phyloP scores from a whole-genome alignment of 2,329 filamentous ascomycete species.

The Thielaviopsis euricoi region DNA sequence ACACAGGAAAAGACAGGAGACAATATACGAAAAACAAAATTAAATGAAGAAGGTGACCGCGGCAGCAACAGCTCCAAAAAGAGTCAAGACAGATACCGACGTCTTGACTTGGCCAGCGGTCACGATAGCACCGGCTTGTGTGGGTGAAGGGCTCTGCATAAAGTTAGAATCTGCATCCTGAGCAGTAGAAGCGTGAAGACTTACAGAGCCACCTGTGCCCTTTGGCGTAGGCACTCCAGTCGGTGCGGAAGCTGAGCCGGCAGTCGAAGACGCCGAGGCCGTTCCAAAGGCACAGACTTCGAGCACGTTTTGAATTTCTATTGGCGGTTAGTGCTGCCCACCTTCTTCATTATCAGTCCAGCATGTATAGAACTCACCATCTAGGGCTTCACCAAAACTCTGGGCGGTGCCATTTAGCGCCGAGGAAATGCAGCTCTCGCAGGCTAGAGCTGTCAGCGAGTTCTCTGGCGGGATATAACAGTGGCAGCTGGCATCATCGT shows the following conservation, averaged over 20 bases:
- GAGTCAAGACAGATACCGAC: not conserved
- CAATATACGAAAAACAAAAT: not conserved
- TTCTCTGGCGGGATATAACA: conserved; percentile 4
- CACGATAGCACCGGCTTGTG: not conserved
- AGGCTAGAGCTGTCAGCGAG: conserved; percentile 4
- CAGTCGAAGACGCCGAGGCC: not conserved
- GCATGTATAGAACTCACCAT: not conserved
- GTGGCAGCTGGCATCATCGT: not conserved
- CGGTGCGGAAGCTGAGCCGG: not conserved
- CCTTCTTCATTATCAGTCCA: too few relatives aligned
- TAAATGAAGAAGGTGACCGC: not conserved
- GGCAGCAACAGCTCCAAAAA: not conserved
- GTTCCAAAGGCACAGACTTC: conserved; percentile 6
- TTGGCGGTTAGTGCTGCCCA: not conserved
- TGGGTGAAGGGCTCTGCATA: not conserved
- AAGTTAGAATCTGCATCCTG: not conserved
- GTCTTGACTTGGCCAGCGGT: conserved; percentile 1
- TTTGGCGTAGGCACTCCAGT: not conserved
- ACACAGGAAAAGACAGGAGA: not conserved
- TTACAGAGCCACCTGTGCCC: not conserved
- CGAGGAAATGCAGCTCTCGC: conserved; percentile 3
- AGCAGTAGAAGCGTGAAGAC: not conserved
- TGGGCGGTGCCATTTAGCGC: not conserved
- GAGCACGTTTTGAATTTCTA: conserved; percentile 7
- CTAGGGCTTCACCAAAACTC: not conserved